Evolutionary conservation across 257 asterid genomes (phyloP).

Genomic region (Solanum pinnatisectum): DNA sequence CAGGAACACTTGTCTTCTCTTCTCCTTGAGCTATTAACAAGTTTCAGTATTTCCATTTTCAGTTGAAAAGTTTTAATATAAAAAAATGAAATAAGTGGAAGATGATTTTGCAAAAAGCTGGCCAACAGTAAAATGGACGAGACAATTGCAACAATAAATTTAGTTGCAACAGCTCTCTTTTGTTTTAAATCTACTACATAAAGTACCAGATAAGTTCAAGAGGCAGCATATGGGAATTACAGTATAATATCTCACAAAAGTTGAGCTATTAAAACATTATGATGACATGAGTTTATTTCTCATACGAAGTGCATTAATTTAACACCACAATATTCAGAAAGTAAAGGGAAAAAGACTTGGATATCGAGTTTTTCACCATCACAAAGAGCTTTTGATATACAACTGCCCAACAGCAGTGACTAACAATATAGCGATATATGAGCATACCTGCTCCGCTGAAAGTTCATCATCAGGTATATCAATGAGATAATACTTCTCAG

Average conservation of each 20-base stretch:
- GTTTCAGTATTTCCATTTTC: background rate
- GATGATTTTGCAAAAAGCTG: background rate
- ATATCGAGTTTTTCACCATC: background rate
- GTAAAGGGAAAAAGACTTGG: background rate
- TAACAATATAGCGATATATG: background rate
- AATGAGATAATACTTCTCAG: constrained; percentile 69
- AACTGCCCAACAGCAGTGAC: background rate
- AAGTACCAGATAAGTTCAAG: background rate
- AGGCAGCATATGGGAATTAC: background rate
- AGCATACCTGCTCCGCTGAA: constrained; percentile 74
- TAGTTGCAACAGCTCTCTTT: background rate
- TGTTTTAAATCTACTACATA: background rate
- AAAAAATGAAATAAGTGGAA: background rate
- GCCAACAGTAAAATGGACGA: background rate
- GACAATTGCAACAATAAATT: background rate
- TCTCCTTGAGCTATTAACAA: constrained; percentile 63
- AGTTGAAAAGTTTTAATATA: background rate
- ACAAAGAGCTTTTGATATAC: background rate
- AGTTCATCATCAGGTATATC: constrained; percentile 70
- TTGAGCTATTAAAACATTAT: background rate
- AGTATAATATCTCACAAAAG: background rate
- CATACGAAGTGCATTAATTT: background rate
- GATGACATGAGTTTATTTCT: background rate
- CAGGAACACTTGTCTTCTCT: constrained; percentile 70
- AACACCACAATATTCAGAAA: background rate